Base-by-base conservation (phyloP, 2,329 filamentous ascomycete genomes). In the Lojkania enalia region DNA sequence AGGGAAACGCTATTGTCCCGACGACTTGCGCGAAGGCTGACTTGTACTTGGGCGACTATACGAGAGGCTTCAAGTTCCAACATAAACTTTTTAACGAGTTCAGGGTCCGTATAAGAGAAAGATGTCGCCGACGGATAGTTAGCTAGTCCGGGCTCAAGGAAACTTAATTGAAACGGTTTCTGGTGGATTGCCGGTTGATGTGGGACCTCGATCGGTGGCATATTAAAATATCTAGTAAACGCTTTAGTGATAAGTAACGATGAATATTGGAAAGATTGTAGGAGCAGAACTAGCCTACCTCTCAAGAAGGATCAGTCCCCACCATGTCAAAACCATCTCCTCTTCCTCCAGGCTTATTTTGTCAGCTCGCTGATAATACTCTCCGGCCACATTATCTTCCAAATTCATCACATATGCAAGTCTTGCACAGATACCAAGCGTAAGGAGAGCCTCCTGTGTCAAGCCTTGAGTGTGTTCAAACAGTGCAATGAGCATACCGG, bases 391-490 rank as follows among this genome's bases (percentile, higher is more conserved):
- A 11, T 41, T 20, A 14, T 46, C 42, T 13, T 57, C 50, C 11
- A 55, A 20, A 3, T 45, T 44, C 12, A 57, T 29, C 5, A 35
- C 25, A 29, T 47, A 50, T 13, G 46, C 48, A 9, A 57, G 14
- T 15, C 52, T 48, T 7, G 29, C 38, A 31, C 45, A 51, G 6
- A 54, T 45, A 2, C 54, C 54, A 14, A 57, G 38, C 3, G 54
- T 57, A 7, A 42, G 41, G 11, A 40, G 15, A 2, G 54, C 54
- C n/a, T 39, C 35, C n/a, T 54, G 29, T 14, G 42, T 35, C 3
- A 57, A 35, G 19, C 43, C 44, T 6, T 57, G 54, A 6, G 43
- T 36, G 31, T 54, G 45, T 32, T 57, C 54, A 25, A 53, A 54
- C 3, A 57, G 19, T 1, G 54, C 47, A 20, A 57, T 48, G 4